Evolutionary conservation across 495 filamentous ascomycete species (phyloP), one percentile per base, ranked within the genome.

Genomic region (Aspergillus ellipticus): DNA sequence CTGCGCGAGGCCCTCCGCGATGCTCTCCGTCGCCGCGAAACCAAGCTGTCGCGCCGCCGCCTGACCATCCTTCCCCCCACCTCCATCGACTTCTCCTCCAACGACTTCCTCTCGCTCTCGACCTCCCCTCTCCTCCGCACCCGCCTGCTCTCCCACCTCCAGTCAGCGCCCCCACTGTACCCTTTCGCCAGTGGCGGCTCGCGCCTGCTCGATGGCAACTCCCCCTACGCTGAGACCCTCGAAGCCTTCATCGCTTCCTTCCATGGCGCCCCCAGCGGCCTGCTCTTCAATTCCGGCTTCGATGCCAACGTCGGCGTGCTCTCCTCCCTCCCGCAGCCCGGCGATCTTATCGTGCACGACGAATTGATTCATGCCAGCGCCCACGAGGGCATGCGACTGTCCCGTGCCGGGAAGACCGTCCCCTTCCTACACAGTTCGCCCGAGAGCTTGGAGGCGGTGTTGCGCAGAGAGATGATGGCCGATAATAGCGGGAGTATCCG

Each of bases 241-340:
- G 89, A 93, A 62, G 54, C 54, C 0, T 76, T 76, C 11, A 84
- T 92, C 50, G 86, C 89, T 0, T 50, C 56, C 0, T 90, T 90
- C 59, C 87, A 92, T 55, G 57, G 74, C n/a, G 86, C 86, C 0
- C 72, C 75, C 0, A 70, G 78, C 0, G 89, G 78, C 0, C 72
- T 92, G n/a, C 68, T 94, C 3, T 90, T 89, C 67, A 89, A 87
- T 60, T 90, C 87, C 2, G 89, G 87, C 6, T 90, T 81, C 66
- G 88, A 92, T 61, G 89, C 88, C 13, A 92, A 92, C 64, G 74
- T 82, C 0, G 89, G 85, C 2, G 74, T 92, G 2, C 83, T 89
- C 20, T 72, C 80, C 4, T 84, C 78, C 53, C 69, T 91, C 11
- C 88, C 89, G 4, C 87, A 88, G 49, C 74, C 74, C 0, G 85